Evolutionary conservation across 768 basidiomycete species (phyloP).

Genomic region (Asterophora lycoperdoides): DNA sequence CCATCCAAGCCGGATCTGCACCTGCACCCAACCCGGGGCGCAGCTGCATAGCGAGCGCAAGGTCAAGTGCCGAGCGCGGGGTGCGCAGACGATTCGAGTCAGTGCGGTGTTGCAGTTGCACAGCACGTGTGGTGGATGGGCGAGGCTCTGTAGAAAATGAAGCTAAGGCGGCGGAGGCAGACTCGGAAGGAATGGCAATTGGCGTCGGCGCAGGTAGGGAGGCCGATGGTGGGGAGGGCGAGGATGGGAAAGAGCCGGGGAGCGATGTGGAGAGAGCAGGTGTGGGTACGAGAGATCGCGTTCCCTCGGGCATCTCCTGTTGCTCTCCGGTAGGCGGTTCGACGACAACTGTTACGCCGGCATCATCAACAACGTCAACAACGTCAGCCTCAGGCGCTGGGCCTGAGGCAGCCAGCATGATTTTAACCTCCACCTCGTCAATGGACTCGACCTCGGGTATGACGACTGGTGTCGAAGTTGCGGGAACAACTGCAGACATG

Average conservation of each 20-base stretch:
- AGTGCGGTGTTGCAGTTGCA: not conserved
- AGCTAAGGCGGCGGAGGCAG: not conserved
- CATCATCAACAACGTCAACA: not conserved
- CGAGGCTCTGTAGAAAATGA: not conserved
- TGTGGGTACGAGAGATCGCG: not conserved
- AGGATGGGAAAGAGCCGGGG: constrained; percentile 18
- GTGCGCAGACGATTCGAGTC: constrained; percentile 15
- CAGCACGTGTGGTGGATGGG: not conserved
- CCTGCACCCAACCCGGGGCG: constrained; percentile 66
- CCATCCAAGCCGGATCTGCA: constrained; percentile 76
- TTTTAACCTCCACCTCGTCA: not conserved
- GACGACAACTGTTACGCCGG: not conserved
- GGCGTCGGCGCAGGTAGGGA: not conserved
- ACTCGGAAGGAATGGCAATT: not conserved
- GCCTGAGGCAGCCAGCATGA: not conserved
- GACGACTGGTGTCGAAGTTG: not conserved
- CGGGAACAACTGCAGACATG: not conserved
- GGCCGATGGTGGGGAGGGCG: not conserved
- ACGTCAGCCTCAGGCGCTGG: not conserved
- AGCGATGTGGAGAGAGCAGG: constrained; percentile 8
- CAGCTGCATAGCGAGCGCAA: constrained; percentile 76
- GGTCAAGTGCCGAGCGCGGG: constrained; percentile 48
- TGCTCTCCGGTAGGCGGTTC: not conserved
- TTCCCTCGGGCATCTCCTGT: constrained; percentile 2
- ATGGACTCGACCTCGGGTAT: constrained; percentile 2